A percentile compares a stretch with the other conserved stretches of the same genome.
These are phyloP conservation scores for Volvox carteri DNA, from an alignment of 163 green algal genomes.

Conservation along the genomic window DNA sequence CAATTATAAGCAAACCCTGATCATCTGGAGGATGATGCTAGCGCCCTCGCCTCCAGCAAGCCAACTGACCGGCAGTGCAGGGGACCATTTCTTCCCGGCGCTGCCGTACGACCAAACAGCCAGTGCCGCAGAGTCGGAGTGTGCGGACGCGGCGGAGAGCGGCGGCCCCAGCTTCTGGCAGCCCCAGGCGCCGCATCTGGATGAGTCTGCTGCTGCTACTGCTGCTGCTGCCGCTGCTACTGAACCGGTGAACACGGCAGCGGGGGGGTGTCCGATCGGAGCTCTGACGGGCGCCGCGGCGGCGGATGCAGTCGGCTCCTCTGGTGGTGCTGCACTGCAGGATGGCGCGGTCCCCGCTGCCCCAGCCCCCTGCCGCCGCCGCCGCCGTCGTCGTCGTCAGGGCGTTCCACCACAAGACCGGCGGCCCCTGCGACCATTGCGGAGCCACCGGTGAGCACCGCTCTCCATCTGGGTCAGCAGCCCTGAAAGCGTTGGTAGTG, in stretches of 20 bases:
- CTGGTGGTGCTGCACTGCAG: neutral
- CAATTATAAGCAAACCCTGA: too few relatives aligned
- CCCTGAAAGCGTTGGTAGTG: too few relatives aligned
- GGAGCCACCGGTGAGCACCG: conserved; percentile 63
- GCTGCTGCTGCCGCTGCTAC: neutral
- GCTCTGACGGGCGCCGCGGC: too few relatives aligned
- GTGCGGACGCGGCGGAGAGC: neutral
- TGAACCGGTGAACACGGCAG: too few relatives aligned
- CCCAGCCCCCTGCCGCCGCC: neutral
- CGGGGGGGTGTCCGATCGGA: too few relatives aligned
- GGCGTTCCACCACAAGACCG: conserved; percentile 54
- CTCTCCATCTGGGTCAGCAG: too few relatives aligned
- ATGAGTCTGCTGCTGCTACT: conserved; percentile 69
- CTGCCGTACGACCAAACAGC: neutral
- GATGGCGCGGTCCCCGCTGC: neutral
- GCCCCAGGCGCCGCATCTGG: neutral
- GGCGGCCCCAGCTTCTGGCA: neutral
- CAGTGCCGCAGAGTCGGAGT: neutral
- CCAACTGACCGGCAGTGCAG: neutral
- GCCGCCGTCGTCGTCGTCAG: too few relatives aligned
- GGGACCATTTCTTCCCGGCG: neutral
- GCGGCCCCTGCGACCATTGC: conserved; percentile 77
- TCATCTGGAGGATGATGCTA: too few relatives aligned
- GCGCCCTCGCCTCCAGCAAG: conserved; percentile 28
- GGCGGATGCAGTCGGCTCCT: too few relatives aligned